Base-by-base conservation (phyloP, 148 eudicot genomes). In the Persicaria tinctoria region DNA sequence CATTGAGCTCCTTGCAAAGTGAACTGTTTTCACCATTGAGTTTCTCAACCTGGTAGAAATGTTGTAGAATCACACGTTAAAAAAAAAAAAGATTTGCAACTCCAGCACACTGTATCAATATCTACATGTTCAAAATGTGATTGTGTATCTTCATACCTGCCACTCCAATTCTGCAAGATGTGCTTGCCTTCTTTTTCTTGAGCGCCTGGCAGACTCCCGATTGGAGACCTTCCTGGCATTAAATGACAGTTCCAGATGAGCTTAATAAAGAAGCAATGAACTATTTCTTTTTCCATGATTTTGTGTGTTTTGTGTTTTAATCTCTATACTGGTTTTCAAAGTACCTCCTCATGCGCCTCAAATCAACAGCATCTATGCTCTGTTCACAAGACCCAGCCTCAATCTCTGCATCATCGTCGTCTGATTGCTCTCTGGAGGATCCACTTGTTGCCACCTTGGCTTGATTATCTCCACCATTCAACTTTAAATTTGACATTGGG, bases 201-300 rank as follows among this genome's bases (percentile, higher is more conserved):
- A 94, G 68, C 98, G 95, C 77, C 97, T 83, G 63, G 98, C 98
- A 54, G 98, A 94, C 82, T 91, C 97, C 83, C 97, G 85, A 70
- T 94, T 94, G 3, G 98, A 91, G 70, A 76, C 89, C 97, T 83
- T 91, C 86, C 98, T 93, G 85, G 64, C 80, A 23, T 23, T 38
- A 14, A 41, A 50, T 20, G 57, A 47, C 74, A 72, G 41, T 23
- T 17, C 20, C 74, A 71, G 16, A 47, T 50, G 8, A 72, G 38
- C n/a, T 23, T 50, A 56, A 56, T n/a, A 18, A 48, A 9, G 47
- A 62, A 68, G 44, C 7, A 54, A 8, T 6, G 6, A 9, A n/a
- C 54, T 38, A 46, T 5, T 38, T 68, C 50, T 51, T 63, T 5
- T 10, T 49, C 55, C 2, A 11, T 50, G 20, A 9, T 75, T 75